Evolutionary conservation across 768 basidiomycete genomes (phyloP), one percentile per base, ranked within the genome.

Genomic region (Stropharia rugosoannulata): DNA sequence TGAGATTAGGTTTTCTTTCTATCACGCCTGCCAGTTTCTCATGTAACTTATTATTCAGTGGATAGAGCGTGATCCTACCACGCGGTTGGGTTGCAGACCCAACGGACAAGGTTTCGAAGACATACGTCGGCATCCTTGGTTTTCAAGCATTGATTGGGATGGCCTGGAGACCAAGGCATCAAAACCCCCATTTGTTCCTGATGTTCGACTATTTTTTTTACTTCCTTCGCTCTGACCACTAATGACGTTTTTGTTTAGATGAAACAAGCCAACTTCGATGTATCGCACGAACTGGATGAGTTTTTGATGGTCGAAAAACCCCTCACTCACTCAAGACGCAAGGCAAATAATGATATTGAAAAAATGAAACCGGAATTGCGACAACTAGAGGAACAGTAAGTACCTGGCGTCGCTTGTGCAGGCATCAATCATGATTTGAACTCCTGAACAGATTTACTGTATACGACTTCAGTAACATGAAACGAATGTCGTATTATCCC

Each of bases 271-370:
- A 98, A 99, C 70, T 99, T 98, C 70, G 96, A 99, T 67, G 89
- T 97, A 37, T 86, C 93, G 36, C 95, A 98, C 66, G 97, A 98
- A 75, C 82, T 99, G 9, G 95, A 99, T 68, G 97, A 99, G 70
- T 90, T 98, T 65, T 72, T 99, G 66, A 84, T 98, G 81, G 95
- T 95, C 50, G 96, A 98, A 74, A 98, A 98, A 69, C 96, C 96
- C n/a, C 75, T 98, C 53, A 97, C 93, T 54, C 94, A 95, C 59
- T 80, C 90, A 43, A 97, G 94, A 71, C 87, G 97, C 36, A 98
- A 96, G 67, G 86, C 84, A 32, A 90, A 93, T 60, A 77, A 82
- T 32, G 93, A 97, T 72, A 68, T 91, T 10, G 90, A 91, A 61
- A 89, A 89, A 70, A 84, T 98, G 80, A 92, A 89, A 66, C 89